Percentiles rank a stretch among this genome's conserved stretches.
phyloP scores from a whole-genome alignment of 2,329 filamentous ascomycete species.

The Pyricularia sp. region DNA sequence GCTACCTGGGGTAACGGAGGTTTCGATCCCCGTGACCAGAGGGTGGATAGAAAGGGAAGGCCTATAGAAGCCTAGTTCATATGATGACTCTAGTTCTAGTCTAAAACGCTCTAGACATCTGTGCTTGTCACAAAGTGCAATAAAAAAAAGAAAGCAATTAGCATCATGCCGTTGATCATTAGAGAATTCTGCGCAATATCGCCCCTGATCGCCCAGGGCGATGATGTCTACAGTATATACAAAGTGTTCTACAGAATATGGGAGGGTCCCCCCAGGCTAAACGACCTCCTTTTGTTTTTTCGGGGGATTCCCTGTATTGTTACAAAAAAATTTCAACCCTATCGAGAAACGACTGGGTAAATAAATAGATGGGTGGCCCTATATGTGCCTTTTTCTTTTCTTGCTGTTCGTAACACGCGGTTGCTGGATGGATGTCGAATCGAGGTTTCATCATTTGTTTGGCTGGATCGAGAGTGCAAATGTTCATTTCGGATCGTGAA shows the following conservation, averaged over 20 bases:
- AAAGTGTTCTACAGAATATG: constrained; percentile 4
- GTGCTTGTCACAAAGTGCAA: neutral
- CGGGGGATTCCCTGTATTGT: neutral
- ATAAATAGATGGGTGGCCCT: neutral
- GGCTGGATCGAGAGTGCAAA: neutral
- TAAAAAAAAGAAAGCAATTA: neutral
- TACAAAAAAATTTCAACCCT: neutral
- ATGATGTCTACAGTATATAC: constrained; percentile 3
- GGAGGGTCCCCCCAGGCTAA: neutral
- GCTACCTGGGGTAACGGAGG: constrained; percentile 89
- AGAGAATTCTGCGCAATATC: neutral
- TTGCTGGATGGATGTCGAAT: neutral
- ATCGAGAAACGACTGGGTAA: neutral
- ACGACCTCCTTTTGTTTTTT: neutral
- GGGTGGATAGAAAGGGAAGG: constrained; percentile 77
- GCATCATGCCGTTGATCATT: constrained; percentile 5
- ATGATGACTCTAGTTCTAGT: no score
- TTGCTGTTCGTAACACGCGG: neutral
- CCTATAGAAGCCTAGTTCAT: constrained; percentile 31
- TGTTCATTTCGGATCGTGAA: neutral
- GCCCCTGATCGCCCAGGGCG: constrained; percentile 1
- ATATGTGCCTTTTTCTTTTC: neutral
- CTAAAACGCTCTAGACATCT: neutral
- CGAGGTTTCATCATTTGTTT: neutral
- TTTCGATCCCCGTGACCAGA: constrained; percentile 79